A percentile compares a stretch with the other conserved stretches of the same genome.
phyloP scores from a whole-genome alignment of 2,329 filamentous ascomycete genomes.

The Aspergillus chevalieri region DNA sequence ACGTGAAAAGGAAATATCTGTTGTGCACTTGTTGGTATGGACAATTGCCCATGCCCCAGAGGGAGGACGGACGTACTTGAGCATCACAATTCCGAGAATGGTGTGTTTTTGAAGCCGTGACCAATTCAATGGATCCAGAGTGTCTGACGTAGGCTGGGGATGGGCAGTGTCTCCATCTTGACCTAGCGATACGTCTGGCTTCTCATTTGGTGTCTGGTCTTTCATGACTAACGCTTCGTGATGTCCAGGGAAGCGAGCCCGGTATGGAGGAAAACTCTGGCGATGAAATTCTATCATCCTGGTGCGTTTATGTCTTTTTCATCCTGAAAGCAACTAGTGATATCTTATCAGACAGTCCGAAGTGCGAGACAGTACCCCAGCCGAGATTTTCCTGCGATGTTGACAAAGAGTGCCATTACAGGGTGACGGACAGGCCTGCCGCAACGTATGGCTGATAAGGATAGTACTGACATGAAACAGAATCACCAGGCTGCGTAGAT shows the following conservation, averaged over 20 bases:
- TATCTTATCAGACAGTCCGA: too few species aligned
- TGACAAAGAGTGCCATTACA: too few species aligned
- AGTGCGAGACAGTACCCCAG: too few species aligned
- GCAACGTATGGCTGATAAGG: too few species aligned
- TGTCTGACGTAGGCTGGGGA: slow-evolving; percentile 41
- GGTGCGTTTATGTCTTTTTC: not conserved
- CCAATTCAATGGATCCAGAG: slow-evolving; percentile 53
- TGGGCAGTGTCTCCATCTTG: slow-evolving; percentile 28
- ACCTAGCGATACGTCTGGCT: not conserved
- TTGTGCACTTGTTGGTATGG: not conserved
- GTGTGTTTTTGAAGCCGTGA: slow-evolving; percentile 41
- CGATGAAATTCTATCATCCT: not conserved
- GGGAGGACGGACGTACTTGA: slow-evolving; percentile 34
- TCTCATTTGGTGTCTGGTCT: not conserved
- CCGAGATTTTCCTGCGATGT: too few species aligned
- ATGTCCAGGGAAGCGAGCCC: not conserved
- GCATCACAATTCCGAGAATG: slow-evolving; percentile 49
- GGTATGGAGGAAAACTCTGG: not conserved
- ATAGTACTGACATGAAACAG: too few species aligned
- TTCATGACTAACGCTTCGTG: not conserved
- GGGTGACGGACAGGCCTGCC: too few species aligned
- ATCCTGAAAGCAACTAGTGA: too few species aligned
- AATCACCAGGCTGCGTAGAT: too few species aligned
- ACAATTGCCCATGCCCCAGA: not conserved
- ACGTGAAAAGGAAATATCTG: slow-evolving; percentile 55